Conservation (phyloP, 176 grass and related monocot genomes). For the Oryza longistaminata region DNA sequence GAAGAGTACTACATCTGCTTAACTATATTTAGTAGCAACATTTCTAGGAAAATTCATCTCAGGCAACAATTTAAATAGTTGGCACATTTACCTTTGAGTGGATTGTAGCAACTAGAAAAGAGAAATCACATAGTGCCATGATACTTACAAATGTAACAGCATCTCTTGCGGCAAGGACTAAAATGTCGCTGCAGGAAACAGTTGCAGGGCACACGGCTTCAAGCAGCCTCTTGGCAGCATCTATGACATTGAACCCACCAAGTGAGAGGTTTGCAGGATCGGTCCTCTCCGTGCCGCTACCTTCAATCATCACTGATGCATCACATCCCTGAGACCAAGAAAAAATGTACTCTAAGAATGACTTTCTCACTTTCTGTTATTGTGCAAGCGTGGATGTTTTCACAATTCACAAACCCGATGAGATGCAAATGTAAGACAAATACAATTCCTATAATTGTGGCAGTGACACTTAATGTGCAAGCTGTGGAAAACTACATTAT, state of each 20-base stretch:
- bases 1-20: constrained; percentile 2
- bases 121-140: neutral
- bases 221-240: constrained; percentile 72
- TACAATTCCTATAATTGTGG: neutral
- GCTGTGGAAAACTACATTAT: neutral
- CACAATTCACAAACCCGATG: neutral
- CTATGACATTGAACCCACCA: constrained; percentile 79
- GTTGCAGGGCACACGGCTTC: constrained; percentile 77
- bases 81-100: neutral
- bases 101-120: neutral
- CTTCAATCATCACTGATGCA: constrained; percentile 83
- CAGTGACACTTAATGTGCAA: neutral
- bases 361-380: too few relatives aligned
- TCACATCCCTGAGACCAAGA: constrained; percentile 75
- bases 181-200: constrained; percentile 85
- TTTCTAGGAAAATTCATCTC: neutral
- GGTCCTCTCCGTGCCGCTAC: constrained; percentile 70
- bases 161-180: constrained; percentile 85
- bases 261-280: constrained; percentile 90
- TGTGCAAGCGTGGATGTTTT: neutral
- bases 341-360: neutral
- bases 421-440: neutral
- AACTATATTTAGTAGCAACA: neutral
- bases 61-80: neutral
- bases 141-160: constrained; percentile 78